A percentile compares a stretch with the other conserved stretches of the same genome.
These are phyloP conservation scores for Perilla frutescens DNA, from an alignment of 257 asterid species.

Conservation along the genomic window DNA sequence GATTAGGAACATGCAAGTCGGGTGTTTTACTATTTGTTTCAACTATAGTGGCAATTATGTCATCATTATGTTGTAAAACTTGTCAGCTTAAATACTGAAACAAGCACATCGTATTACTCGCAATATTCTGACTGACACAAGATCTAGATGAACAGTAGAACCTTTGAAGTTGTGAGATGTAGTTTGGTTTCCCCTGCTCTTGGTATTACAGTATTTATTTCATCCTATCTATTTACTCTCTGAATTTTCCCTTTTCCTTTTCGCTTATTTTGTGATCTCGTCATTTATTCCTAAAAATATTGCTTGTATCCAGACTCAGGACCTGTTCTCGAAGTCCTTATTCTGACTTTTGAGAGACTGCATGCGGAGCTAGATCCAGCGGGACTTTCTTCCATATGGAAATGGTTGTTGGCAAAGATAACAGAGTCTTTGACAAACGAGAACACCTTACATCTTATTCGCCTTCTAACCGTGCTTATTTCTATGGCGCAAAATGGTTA, in stretches of 20 bases:
- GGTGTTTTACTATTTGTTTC: neutral
- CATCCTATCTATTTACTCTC: constrained; percentile 13
- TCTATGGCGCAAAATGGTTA: constrained; percentile 58
- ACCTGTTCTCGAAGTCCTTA: constrained; percentile 67
- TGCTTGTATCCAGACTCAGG: constrained; percentile 53
- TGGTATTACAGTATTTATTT: constrained; percentile 10
- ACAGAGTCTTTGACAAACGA: constrained; percentile 47
- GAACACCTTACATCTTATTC: constrained; percentile 51
- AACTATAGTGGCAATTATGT: neutral
- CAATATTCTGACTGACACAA: constrained; percentile 2
- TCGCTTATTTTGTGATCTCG: neutral
- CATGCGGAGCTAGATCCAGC: constrained; percentile 58
- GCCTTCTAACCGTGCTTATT: constrained; percentile 67
- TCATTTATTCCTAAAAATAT: constrained; percentile 24
- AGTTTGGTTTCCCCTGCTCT: constrained; percentile 6
- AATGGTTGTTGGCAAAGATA: constrained; percentile 59
- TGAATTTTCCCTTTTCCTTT: neutral
- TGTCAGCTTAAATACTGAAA: neutral
- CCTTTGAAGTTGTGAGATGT: constrained; percentile 15
- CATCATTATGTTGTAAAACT: constrained; percentile 16
- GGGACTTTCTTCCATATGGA: constrained; percentile 59
- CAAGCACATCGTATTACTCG: constrained; percentile 3
- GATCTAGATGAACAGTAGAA: constrained; percentile 7
- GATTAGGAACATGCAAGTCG: neutral
- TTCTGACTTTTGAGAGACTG: constrained; percentile 64